Percentiles rank a stretch among this genome's conserved stretches.
Evolutionary conservation across 116 monocot species (phyloP).

Genomic region (Iris pallida): DNA sequence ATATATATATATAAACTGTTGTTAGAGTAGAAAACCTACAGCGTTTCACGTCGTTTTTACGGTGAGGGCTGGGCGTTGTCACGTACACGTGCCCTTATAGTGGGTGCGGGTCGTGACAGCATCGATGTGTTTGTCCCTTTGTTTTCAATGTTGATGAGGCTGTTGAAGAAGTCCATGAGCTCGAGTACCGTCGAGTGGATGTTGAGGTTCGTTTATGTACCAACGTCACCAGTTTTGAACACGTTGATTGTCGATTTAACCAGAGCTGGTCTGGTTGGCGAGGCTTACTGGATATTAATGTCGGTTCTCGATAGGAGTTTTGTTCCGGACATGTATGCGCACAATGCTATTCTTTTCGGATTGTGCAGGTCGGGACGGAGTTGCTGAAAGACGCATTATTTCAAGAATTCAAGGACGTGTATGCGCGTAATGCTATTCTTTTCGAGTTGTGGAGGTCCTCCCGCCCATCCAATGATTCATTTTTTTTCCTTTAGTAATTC

Average conservation of each 20-base stretch:
- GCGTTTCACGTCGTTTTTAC: too few relatives aligned
- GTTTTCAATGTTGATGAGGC: slow-evolving; percentile 23
- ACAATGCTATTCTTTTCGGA: slow-evolving; percentile 55
- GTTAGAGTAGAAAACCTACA: too few relatives aligned
- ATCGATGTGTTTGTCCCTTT: slow-evolving; percentile 34
- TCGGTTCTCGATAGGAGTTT: slow-evolving; percentile 33
- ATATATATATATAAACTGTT: too few relatives aligned
- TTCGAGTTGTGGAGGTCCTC: too few relatives aligned
- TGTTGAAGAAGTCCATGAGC: slow-evolving; percentile 47
- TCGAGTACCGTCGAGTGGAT: slow-evolving; percentile 34
- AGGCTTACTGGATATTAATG: slow-evolving; percentile 33
- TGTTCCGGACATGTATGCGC: slow-evolving; percentile 31
- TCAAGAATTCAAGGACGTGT: too few relatives aligned
- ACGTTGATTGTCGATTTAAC: slow-evolving; percentile 28
- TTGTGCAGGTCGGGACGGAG: slow-evolving; percentile 41
- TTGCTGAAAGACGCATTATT: too few relatives aligned
- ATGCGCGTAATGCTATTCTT: too few relatives aligned
- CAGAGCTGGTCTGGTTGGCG: slow-evolving; percentile 11
- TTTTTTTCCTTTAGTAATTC: too few relatives aligned
- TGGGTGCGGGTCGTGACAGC: too few relatives aligned
- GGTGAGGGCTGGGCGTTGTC: too few relatives aligned
- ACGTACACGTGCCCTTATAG: too few relatives aligned
- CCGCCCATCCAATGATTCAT: too few relatives aligned
- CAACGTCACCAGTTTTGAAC: slow-evolving; percentile 22
- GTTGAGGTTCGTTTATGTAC: slow-evolving; percentile 31